These are phyloP conservation scores for Pseudocercospora eumusae DNA, from an alignment of 2,329 filamentous ascomycete species.

Conservation along the genomic window DNA sequence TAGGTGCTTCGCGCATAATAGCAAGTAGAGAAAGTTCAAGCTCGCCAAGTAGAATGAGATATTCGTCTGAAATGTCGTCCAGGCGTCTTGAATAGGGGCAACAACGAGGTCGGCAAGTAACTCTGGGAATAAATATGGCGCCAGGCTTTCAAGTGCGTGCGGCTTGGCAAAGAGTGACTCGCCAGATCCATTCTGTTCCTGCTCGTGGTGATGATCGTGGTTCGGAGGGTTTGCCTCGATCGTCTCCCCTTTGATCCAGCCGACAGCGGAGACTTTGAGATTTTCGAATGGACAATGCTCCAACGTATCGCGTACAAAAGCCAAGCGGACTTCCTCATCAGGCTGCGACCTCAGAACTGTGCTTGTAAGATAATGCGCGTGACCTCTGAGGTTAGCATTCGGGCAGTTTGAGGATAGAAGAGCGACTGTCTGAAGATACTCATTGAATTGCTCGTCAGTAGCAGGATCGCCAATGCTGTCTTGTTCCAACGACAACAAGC, in stretches of 20 bases:
- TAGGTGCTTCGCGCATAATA: conserved; percentile 54
- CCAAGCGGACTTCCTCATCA: conserved; percentile 53
- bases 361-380: conserved; percentile 52
- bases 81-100: conserved; percentile 42
- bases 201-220: conserved; percentile 23
- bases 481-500: conserved; percentile 52
- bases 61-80: conserved; percentile 54
- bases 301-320: conserved; percentile 57
- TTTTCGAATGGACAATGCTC: conserved; percentile 57
- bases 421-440: conserved; percentile 54
- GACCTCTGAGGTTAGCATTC: conserved; percentile 50
- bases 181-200: conserved; percentile 14
- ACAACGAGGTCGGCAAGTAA: conserved; percentile 47
- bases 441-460: conserved; percentile 54
- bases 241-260: conserved; percentile 63
- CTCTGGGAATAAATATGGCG: conserved; percentile 56
- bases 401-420: conserved; percentile 53
- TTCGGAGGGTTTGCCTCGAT: conserved; percentile 48
- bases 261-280: conserved; percentile 59
- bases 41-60: conserved; percentile 57
- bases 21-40: conserved; percentile 61
- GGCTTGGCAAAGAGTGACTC: conserved; percentile 52
- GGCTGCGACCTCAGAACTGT: conserved; percentile 57
- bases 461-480: conserved; percentile 49
- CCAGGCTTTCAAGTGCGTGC: conserved; percentile 50